These are phyloP conservation scores for Davidsoniella australis DNA, from an alignment of 2,329 filamentous ascomycete genomes.

Conservation along the genomic window DNA sequence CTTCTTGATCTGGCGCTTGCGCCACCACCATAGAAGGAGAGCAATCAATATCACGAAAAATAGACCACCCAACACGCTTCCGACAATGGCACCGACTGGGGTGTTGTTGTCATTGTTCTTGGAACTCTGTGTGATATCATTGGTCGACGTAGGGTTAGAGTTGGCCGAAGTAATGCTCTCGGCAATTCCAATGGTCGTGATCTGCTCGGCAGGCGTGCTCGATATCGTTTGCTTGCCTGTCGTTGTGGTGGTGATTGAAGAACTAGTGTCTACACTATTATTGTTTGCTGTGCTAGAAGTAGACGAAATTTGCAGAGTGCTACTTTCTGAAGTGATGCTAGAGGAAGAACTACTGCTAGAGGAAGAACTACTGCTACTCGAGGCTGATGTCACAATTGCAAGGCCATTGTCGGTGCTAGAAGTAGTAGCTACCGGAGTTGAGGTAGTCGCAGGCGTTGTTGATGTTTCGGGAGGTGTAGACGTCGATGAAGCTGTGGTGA, in stretches of 20 bases:
- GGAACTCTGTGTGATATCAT: conserved; percentile 2
- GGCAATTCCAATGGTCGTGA: conserved; percentile 2
- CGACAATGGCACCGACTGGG: conserved; percentile 29
- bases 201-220: conserved; percentile 2
- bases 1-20: conserved; percentile 25
- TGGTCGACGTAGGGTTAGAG: background rate
- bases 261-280: background rate
- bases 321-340: too few relatives aligned
- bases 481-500: conserved; percentile 2
- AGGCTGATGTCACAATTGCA: background rate
- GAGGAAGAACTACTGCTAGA: too few relatives aligned
- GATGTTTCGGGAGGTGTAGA: background rate
- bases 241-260: background rate
- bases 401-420: background rate
- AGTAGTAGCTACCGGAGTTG: background rate
- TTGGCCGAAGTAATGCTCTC: background rate
- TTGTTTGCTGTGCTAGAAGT: background rate
- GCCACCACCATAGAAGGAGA: conserved; percentile 34
- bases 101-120: conserved; percentile 14
- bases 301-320: background rate
- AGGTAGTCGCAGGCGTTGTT: background rate
- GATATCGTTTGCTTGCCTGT: background rate
- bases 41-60: conserved; percentile 28
- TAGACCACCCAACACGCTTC: conserved; percentile 33
- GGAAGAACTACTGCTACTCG: background rate